Evolutionary conservation across 1,139 yeast genomes (phyloP), one percentile per base, ranked within the genome.

Genomic region (Nadsonia starkeyi-henricii): DNA sequence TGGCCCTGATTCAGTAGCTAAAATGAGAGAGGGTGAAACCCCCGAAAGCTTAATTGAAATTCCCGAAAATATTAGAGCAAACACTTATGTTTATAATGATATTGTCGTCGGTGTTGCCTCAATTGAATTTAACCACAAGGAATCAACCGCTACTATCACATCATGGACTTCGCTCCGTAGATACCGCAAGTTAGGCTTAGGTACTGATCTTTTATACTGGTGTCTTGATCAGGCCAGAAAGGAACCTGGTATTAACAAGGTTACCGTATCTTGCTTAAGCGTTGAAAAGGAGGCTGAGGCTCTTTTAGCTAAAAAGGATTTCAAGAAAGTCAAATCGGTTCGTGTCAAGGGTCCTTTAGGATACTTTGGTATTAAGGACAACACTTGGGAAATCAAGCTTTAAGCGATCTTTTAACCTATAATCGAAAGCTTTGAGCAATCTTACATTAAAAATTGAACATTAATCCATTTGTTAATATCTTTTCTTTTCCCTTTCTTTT

Each of bases 121-220:
- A 20, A 45, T 56, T 43, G 46, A 42, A 26, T 39, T 39, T 42
- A 36, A 33, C 46, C 43, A 37, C 41, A 45, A 44, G 47, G 44
- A 37, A 45, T 33, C 39, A 45, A 50, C 52, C 36, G 58, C 54
- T 3, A 42, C 49, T 42, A 50, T 58, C 15, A 47, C 56, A 3
- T 54, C 57, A 18, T 58, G 61, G 61, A 42, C 57, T 8, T 57
- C 55, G 9, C 37, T 57, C 43, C 46, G 53, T 33, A 50, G 55
- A 33, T 58, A 58, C 50, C 52, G 62, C 17, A 50, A 51, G 20
- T 53, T 52, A 19, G 62, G 62, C 2, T 52, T 58, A 30, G 62
- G 62, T 41, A 45, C 45, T 21, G 62, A 58, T 43, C 48, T 57
- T 43, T 43, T 58, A 12, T 47, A 50, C 36, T 47, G 52, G 47